Evolutionary conservation across 2,329 filamentous ascomycete species (phyloP), one percentile per base, ranked within the genome.

Genomic region (Keithomyces neogunnii): DNA sequence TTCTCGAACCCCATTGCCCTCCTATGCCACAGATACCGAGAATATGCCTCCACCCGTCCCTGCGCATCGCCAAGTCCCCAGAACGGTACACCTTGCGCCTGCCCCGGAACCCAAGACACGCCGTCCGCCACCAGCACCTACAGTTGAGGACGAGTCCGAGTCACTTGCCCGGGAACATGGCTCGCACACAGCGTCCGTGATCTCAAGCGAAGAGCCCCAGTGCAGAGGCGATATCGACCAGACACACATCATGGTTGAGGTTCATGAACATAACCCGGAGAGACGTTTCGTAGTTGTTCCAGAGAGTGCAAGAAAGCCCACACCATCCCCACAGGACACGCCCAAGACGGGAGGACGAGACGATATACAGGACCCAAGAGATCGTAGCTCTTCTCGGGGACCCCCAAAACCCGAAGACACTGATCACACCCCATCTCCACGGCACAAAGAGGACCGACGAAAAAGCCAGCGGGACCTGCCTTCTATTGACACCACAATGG

Each of bases 221-320:
- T 76, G 77, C 52, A 78, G 79, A 51, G 87, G 87, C 39, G 77
- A 79, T 5, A 67, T 85, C 52, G 84, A 90, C 49, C 87, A 91
- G 61, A 69, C 82, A 30, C 82, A 82, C 10, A 72, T 90, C 47
- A 71, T 91, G 29, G 68, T 85, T 51, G 81, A 85, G 51, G 78
- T 86, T 49, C 70, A 73, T 57, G 75, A 81, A 52, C 64, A 75
- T 59, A 82, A 81, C 57, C 74, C 76, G 4, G 85, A 89, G 62
- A 76, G 81, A 38, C 78, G 84, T 39, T 88, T 85, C 58, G 80
- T 87, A 7, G 67, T 85, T 38, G 67, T 86, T 30, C 65, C 71
- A 42, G 66, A 69, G 36, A 55, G 63, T 6, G 53, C 56, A 9
- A 58, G 51, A 13, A 43, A 51, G 9, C 36, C 45, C 13, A 29